phyloP scores from a whole-genome alignment of 2,329 filamentous ascomycete species.

The Chlorencoelia australis region DNA sequence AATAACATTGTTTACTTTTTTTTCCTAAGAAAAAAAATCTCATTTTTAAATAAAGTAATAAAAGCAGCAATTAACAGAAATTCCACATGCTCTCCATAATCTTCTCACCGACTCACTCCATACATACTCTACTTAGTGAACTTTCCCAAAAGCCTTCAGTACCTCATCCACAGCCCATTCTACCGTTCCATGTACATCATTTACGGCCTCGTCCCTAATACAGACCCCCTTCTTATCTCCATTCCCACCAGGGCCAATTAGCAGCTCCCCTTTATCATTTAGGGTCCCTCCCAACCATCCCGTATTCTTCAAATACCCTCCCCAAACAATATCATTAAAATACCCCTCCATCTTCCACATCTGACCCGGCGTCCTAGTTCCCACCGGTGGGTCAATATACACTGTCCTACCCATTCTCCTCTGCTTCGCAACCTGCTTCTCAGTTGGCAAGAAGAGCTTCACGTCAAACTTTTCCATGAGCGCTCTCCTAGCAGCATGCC shows the following conservation, averaged over 20 bases:
- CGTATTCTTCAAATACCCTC: conserved; percentile 8
- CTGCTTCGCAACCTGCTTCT: conserved; percentile 6
- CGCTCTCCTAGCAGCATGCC: neutral
- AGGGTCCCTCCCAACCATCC: conserved; percentile 10
- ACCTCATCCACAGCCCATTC: conserved; percentile 13
- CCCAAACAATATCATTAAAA: conserved; percentile 23
- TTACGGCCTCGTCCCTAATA: conserved; percentile 6
- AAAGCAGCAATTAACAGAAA: too few relatives aligned
- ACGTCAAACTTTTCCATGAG: conserved; percentile 11
- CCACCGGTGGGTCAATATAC: conserved; percentile 13
- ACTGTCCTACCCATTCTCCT: conserved; percentile 9
- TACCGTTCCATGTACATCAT: conserved; percentile 11
- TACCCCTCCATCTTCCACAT: conserved; percentile 24
- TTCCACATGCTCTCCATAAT: too few relatives aligned
- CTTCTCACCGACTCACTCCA: too few relatives aligned
- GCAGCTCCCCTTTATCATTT: too few relatives aligned
- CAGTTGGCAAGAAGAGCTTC: conserved; percentile 16
- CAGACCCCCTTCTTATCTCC: conserved; percentile 5
- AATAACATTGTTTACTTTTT: too few relatives aligned
- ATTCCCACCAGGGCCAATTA: too few relatives aligned
- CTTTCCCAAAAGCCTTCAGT: neutral
- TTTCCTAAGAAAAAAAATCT: too few relatives aligned
- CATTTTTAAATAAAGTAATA: too few relatives aligned
- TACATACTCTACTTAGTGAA: neutral
- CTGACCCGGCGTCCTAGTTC: conserved; percentile 15